Base-by-base conservation (phyloP, 2,329 filamentous ascomycete genomes). In the Penicillium digitatum region DNA sequence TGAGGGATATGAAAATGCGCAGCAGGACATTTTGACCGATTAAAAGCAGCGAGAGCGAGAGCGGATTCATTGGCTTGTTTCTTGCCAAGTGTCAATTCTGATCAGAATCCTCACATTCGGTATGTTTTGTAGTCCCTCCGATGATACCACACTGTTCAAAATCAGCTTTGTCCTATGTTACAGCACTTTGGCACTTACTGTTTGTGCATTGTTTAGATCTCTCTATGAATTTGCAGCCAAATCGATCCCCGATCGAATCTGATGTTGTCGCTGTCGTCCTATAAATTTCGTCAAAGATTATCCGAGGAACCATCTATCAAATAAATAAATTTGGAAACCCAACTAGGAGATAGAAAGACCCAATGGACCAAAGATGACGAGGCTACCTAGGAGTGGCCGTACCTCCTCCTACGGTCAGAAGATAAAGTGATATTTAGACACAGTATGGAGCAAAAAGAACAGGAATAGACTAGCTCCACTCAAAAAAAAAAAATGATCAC, bases 1-100 rank as follows among this genome's bases (percentile, higher is more conserved):
- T n/a, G 79, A 82, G 64, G 78, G 72, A 1, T 82, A 75, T 44
- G 79, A 81, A 43, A 74, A 81, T 62, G 79, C 79, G 0, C 81
- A 79, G 54, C 77, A 81, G 48, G 79, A 82, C 63, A 78, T 81
- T 57, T 67, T 80, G 39, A 81, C 78, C 5, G 78, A 81, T 60
- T n/a, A n/a, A 73, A 62, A 46, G 75, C 56, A 32, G 64, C 61
- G 50, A 32, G 62, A 52, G 34, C n/a, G 3, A 38, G 20, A 7
- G 7, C 14, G 0, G 4, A 18, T 38, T 16, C 11, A 3, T 27
- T 27, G 7, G 3, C 3, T 24, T 27, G 4, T 11, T 38, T 5
- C 16, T 48, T n/a, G n/a, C n/a, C 9, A 24, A 11, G 9, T 27
- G 47, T 40, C 18, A 8, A 24, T 22, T 42, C 14, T 31, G 26